A percentile compares a stretch with the other conserved stretches of the same genome.
phyloP scores from a whole-genome alignment of 106 monocot species.

The Allium fistulosum region DNA sequence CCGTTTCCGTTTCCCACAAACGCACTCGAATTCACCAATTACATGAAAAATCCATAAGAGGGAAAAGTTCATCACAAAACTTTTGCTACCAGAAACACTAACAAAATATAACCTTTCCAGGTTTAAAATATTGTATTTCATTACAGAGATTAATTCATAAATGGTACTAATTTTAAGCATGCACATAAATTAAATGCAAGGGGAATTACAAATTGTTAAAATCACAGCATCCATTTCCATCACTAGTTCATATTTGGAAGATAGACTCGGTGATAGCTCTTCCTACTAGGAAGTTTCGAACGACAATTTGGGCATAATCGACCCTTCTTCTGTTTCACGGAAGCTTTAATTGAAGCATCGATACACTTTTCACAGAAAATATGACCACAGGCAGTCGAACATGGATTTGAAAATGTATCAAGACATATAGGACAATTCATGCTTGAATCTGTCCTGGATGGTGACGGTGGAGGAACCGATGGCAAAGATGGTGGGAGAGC shows the following conservation, averaged over 20 bases:
- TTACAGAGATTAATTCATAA: no score
- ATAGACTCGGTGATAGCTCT: constrained; percentile 19
- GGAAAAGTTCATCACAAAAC: no score
- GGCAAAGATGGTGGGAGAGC: neutral
- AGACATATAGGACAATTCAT: constrained; percentile 21
- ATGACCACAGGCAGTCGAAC: constrained; percentile 22
- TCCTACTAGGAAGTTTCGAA: constrained; percentile 6
- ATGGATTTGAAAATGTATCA: constrained; percentile 3
- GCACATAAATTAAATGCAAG: no score
- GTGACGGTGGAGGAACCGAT: neutral
- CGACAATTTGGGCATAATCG: constrained; percentile 17
- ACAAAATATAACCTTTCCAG: no score
- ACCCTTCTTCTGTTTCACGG: neutral
- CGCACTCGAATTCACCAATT: no score
- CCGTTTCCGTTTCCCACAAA: no score
- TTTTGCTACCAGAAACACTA: no score
- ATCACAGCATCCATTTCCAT: no score
- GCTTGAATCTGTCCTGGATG: constrained; percentile 1
- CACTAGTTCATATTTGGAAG: constrained; percentile 4
- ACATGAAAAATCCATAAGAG: no score
- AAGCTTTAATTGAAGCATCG: neutral
- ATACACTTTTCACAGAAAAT: constrained; percentile 21
- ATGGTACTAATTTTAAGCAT: no score
- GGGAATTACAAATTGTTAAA: no score
- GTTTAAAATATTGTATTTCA: no score